Evolutionary conservation across 2,329 filamentous ascomycete genomes (phyloP), one percentile per base, ranked within the genome.

Genomic region (Graphilbum ipis-grandicollis): DNA sequence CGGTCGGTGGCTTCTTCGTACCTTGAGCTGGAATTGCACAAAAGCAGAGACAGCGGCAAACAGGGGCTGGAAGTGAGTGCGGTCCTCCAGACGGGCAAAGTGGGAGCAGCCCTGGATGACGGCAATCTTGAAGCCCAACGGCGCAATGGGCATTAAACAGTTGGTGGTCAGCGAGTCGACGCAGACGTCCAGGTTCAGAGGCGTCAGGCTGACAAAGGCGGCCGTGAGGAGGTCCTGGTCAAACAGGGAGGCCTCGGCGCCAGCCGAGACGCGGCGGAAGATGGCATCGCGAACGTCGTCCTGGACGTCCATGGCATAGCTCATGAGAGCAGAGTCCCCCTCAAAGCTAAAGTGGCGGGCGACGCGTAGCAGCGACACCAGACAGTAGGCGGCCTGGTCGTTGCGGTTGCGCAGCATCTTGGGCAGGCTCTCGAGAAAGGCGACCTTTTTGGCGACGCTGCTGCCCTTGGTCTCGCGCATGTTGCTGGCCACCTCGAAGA

Each of bases 401-500:
- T 76, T 78, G 43, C 67, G 65, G 48, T 75, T 75, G 38, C 69
- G 63, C 36, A 79, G 54, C 17, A 69, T 60, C 49, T 79, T 80
- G 46, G 71, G 62, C 12, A 79, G 52, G 31, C 62, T 63, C 41
- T 79, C 75, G 14, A 80, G 56, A 44, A 79, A 79, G 3, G 66
- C 62, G 6, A 77, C 68, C 47, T 77, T 78, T 53, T 79, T 80
- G 14, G 66, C 60, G 51, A 79, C 68, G 45, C 68, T 65, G 38
- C 63, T 62, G 45, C 66, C 69, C 50, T 75, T 78, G 22, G 65
- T 65, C 43, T 78, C 73, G 40, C 72, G 64, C 50, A 79, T 59
- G 51, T 75, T 75, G 52, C 72, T 76, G 19, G 74, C 75, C 25
- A 79, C 71, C 52, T 78, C 72, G 44, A 80, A 80, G 6, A 79